These are phyloP conservation scores for Glomus cerebriforme DNA, from an alignment of 192 early-diverging fungal species.

Conservation along the genomic window DNA sequence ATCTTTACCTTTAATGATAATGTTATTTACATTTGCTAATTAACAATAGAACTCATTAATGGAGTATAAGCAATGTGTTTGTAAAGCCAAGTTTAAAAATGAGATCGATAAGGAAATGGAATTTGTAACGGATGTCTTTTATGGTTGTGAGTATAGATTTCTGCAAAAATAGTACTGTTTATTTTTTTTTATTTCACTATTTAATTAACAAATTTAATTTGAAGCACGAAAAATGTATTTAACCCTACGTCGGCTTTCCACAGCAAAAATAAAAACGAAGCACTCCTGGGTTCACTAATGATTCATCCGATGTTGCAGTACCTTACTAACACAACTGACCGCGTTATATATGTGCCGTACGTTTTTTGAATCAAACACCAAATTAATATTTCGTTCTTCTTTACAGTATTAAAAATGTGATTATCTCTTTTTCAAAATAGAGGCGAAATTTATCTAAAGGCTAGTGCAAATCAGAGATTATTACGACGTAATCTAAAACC, in stretches of 20 bases:
- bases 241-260: slow-evolving; percentile 17
- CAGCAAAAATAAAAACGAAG: slow-evolving; percentile 8
- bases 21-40: slow-evolving; percentile 9
- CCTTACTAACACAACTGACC: slow-evolving; percentile 5
- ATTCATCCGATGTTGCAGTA: slow-evolving; percentile 25
- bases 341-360: neutral
- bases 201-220: neutral
- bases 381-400: neutral
- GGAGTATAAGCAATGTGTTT: neutral
- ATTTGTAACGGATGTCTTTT: neutral
- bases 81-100: neutral
- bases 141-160: slow-evolving; percentile 8
- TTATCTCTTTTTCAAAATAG: neutral
- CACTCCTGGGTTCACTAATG: slow-evolving; percentile 18
- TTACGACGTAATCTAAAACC: slow-evolving; percentile 3
- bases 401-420: neutral
- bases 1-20: slow-evolving; percentile 10
- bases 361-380: neutral
- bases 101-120: neutral
- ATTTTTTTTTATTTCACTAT: neutral
- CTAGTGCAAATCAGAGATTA: slow-evolving; percentile 5
- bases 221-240: slow-evolving; percentile 13
- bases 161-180: neutral
- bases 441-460: slow-evolving; percentile 2
- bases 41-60: neutral